Percentiles rank a stretch among this genome's conserved stretches.
Conservation (phyloP, 2,329 filamentous ascomycete genomes). For the Ramularia endophylla region DNA sequence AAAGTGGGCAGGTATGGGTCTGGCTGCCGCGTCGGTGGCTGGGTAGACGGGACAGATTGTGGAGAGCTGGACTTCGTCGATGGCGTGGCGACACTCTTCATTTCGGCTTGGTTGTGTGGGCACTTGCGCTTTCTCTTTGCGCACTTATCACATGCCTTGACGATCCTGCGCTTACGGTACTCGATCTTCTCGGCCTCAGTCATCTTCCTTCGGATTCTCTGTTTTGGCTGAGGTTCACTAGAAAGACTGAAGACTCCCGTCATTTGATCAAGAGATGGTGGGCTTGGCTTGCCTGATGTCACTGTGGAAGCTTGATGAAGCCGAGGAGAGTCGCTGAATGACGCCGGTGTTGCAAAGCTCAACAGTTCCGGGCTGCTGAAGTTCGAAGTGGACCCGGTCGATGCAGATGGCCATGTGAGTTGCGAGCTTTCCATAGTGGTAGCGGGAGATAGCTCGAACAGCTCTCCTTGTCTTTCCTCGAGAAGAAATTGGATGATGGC, state of each 20-base stretch:
- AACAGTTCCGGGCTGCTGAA: slow-evolving; percentile 29
- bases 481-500: slow-evolving; percentile 33
- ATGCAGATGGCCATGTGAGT: slow-evolving; percentile 26
- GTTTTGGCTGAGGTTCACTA: slow-evolving; percentile 29
- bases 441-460: slow-evolving; percentile 19
- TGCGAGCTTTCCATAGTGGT: slow-evolving; percentile 18
- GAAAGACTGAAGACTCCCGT: slow-evolving; percentile 34
- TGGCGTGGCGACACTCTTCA: slow-evolving; percentile 17
- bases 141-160: slow-evolving; percentile 34
- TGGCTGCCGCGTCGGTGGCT: too few species aligned
- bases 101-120: slow-evolving; percentile 28
- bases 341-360: slow-evolving; percentile 24
- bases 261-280: slow-evolving; percentile 32
- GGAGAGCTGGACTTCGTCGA: slow-evolving; percentile 7
- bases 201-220: slow-evolving; percentile 32
- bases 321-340: slow-evolving; percentile 24
- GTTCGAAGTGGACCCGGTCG: slow-evolving; percentile 22
- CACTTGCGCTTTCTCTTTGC: slow-evolving; percentile 33
- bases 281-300: slow-evolving; percentile 16
- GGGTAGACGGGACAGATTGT: too few species aligned
- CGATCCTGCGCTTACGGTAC: slow-evolving; percentile 33
- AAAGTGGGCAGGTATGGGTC: slow-evolving; percentile 2
- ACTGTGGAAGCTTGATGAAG: slow-evolving; percentile 17
- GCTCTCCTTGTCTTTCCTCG: slow-evolving; percentile 25
- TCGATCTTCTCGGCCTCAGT: slow-evolving; percentile 34